Evolutionary conservation across 495 filamentous ascomycete species (phyloP).

Genomic region (Entonaema liquescens): DNA sequence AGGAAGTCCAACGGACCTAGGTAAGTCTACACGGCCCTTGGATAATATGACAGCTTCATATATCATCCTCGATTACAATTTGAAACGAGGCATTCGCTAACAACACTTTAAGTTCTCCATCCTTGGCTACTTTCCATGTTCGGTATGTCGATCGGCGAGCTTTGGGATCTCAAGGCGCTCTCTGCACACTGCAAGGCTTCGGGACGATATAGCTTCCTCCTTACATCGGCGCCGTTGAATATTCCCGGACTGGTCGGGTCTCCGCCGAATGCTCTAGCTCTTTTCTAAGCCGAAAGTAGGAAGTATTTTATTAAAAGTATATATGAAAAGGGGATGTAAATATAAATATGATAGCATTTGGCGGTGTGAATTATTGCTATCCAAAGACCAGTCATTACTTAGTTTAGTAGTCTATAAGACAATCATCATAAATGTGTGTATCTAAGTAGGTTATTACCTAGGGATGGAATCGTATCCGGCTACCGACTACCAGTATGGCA

Average conservation of each 20-base stretch:
- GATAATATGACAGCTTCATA: background rate
- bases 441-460: background rate
- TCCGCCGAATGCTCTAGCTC: conserved; percentile 60
- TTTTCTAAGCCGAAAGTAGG: conserved; percentile 51
- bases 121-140: conserved; percentile 71
- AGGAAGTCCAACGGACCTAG: conserved; percentile 39
- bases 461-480: too few species aligned
- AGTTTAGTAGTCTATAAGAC: background rate
- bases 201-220: conserved; percentile 72
- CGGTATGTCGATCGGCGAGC: conserved; percentile 69
- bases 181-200: conserved; percentile 60
- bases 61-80: background rate
- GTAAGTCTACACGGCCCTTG: conserved; percentile 40
- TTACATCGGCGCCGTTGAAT: conserved; percentile 70
- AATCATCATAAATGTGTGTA: background rate
- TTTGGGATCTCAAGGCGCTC: conserved; percentile 67
- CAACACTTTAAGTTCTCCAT: conserved; percentile 59
- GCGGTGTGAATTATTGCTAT: background rate
- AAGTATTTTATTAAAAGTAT: background rate
- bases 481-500: background rate
- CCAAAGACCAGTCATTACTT: background rate
- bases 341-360: background rate
- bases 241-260: conserved; percentile 61
- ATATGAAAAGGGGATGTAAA: too few species aligned
- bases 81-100: background rate